Percentiles rank a stretch among this genome's conserved stretches.
phyloP scores from a whole-genome alignment of 768 basidiomycete genomes.

The Lactarius psammicola region DNA sequence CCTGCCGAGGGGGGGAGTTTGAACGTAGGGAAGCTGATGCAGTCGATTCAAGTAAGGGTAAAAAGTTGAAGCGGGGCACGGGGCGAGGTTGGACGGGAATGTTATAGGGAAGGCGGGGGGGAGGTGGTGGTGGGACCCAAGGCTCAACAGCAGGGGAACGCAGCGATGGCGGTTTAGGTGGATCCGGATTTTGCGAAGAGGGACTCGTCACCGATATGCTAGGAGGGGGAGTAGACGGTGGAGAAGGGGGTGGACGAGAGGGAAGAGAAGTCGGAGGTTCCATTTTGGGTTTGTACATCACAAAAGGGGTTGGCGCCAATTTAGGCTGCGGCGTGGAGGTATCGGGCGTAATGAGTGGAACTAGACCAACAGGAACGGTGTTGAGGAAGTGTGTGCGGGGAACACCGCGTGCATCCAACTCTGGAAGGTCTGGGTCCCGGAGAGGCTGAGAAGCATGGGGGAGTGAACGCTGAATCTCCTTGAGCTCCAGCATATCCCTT shows the following conservation, averaged over 20 bases:
- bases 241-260: conserved; percentile 17
- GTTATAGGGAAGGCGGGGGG: conserved; percentile 24
- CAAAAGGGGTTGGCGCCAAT: not conserved
- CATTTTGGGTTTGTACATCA: not conserved
- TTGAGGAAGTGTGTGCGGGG: conserved; percentile 26
- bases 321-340: not conserved
- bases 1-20: not conserved
- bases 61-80: conserved; percentile 25
- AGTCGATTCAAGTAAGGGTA: conserved; percentile 25
- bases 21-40: not conserved
- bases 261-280: conserved; percentile 10
- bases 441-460: conserved; percentile 25
- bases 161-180: not conserved
- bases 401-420: conserved; percentile 16
- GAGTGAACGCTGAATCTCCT: conserved; percentile 30
- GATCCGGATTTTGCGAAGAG: not conserved
- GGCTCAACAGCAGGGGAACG: not conserved
- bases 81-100: conserved; percentile 21
- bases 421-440: conserved; percentile 24
- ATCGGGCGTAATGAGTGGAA: conserved; percentile 20
- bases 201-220: not conserved
- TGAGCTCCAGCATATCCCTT: conserved; percentile 30
- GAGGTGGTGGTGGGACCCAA: conserved; percentile 24
- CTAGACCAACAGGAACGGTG: conserved; percentile 27
- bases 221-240: conserved; percentile 24